phyloP scores from a whole-genome alignment of 345 rosid genomes.

The Rhodomyrtus tomentosa region DNA sequence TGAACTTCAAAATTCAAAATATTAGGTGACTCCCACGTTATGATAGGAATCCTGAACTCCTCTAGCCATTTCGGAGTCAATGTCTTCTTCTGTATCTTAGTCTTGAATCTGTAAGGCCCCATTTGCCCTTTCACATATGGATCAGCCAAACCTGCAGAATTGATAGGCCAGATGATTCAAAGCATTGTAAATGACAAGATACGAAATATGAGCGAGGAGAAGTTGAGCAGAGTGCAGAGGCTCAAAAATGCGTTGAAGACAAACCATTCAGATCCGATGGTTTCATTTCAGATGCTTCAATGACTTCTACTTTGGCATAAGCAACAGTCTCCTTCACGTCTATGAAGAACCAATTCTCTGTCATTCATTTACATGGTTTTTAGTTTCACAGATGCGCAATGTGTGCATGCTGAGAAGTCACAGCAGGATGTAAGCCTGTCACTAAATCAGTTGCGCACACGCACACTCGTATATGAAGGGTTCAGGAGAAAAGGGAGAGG shows the following conservation, averaged over 20 bases:
- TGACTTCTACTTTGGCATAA: constrained; percentile 60
- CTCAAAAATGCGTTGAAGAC: background rate
- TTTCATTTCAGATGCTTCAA: constrained; percentile 76
- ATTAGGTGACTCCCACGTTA: constrained; percentile 70
- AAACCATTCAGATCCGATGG: constrained; percentile 86
- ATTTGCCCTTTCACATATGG: constrained; percentile 93
- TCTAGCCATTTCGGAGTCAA: constrained; percentile 87
- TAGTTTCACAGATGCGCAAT: background rate
- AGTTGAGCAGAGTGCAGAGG: background rate
- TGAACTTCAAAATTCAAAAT: constrained; percentile 56
- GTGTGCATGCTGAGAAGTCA: background rate
- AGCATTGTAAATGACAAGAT: background rate
- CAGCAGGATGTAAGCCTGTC: background rate
- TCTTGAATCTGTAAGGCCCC: constrained; percentile 71
- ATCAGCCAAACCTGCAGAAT: constrained; percentile 74
- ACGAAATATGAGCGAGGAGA: background rate
- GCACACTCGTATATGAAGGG: background rate
- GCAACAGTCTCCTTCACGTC: constrained; percentile 78
- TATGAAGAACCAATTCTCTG: constrained; percentile 76
- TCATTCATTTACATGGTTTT: background rate
- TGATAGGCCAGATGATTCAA: background rate
- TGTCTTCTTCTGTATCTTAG: constrained; percentile 60
- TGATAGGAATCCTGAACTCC: constrained; percentile 73
- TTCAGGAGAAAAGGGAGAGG: no score
- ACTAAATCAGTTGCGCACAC: no score